phyloP scores from a whole-genome alignment of 1,284 basidiomycete genomes.

The Neolentinus lepideus region DNA sequence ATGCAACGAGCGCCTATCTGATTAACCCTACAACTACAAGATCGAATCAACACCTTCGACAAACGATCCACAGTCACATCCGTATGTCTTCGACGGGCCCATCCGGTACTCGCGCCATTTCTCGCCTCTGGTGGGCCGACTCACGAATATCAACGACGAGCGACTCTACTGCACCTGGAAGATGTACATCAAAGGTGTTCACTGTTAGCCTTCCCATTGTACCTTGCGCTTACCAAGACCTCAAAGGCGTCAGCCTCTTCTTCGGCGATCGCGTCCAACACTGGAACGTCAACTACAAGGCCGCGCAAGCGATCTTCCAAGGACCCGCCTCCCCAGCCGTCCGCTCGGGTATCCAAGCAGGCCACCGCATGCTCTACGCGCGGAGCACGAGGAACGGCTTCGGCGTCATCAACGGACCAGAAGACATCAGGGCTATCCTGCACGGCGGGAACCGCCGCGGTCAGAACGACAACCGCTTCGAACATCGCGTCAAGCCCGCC shows the following conservation, averaged over 20 bases:
- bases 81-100: slow-evolving; percentile 68
- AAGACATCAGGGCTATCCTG: slow-evolving; percentile 44
- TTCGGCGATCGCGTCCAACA: slow-evolving; percentile 54
- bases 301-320: slow-evolving; percentile 64
- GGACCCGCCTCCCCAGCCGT: slow-evolving; percentile 55
- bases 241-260: slow-evolving; percentile 41
- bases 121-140: slow-evolving; percentile 57
- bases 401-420: slow-evolving; percentile 42
- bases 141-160: slow-evolving; percentile 52
- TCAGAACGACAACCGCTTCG: slow-evolving; percentile 18
- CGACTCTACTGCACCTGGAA: slow-evolving; percentile 80
- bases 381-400: slow-evolving; percentile 55
- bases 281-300: slow-evolving; percentile 61
- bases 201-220: background rate
- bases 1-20: too few relatives aligned
- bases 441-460: slow-evolving; percentile 29
- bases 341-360: slow-evolving; percentile 60
- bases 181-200: slow-evolving; percentile 42
- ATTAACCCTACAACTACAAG: slow-evolving; percentile 17
- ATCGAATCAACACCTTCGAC: slow-evolving; percentile 32
- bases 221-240: background rate
- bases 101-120: slow-evolving; percentile 62
- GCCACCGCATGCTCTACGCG: slow-evolving; percentile 68
- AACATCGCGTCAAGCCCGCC: slow-evolving; percentile 63
- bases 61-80: slow-evolving; percentile 28